Percentiles rank a stretch among this genome's conserved stretches.
These are phyloP conservation scores for Rhodotorula sp. DNA, from an alignment of 1,284 basidiomycete genomes.

Conservation along the genomic window DNA sequence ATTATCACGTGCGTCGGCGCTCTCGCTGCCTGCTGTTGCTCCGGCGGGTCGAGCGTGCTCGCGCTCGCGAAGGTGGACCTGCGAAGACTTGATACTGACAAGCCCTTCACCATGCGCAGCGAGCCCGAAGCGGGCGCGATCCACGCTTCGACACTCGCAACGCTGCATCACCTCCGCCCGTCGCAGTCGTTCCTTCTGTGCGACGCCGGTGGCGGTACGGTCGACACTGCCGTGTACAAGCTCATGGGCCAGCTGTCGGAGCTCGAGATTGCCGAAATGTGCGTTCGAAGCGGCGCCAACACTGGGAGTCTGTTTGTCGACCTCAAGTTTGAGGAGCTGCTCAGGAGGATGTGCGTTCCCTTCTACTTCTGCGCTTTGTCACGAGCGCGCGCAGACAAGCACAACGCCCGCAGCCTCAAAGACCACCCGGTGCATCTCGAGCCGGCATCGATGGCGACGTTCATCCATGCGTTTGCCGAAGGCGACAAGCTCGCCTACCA, in stretches of 20 bases:
- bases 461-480: constrained; percentile 66
- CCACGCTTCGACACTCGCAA: constrained; percentile 75
- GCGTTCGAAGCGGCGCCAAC: constrained; percentile 74
- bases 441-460: constrained; percentile 71
- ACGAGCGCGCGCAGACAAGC: no score
- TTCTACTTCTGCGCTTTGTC: constrained; percentile 62
- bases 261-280: constrained; percentile 81
- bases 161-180: constrained; percentile 69
- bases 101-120: no score
- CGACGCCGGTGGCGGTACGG: constrained; percentile 79
- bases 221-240: constrained; percentile 73
- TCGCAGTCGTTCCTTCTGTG: constrained; percentile 77
- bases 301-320: constrained; percentile 80
- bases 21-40: no score
- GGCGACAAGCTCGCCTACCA: constrained; percentile 74
- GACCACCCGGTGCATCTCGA: constrained; percentile 79
- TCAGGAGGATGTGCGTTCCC: constrained; percentile 58
- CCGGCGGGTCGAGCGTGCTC: no score
- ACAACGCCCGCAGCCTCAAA: constrained; percentile 58
- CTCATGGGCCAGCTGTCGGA: constrained; percentile 71
- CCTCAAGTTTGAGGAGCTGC: constrained; percentile 73
- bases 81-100: no score
- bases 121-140: constrained; percentile 83
- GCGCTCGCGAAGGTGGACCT: no score
- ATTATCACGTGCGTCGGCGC: constrained; percentile 65